Conservation (phyloP, 176 grass and related monocot species). For the Juncus inflexus region DNA sequence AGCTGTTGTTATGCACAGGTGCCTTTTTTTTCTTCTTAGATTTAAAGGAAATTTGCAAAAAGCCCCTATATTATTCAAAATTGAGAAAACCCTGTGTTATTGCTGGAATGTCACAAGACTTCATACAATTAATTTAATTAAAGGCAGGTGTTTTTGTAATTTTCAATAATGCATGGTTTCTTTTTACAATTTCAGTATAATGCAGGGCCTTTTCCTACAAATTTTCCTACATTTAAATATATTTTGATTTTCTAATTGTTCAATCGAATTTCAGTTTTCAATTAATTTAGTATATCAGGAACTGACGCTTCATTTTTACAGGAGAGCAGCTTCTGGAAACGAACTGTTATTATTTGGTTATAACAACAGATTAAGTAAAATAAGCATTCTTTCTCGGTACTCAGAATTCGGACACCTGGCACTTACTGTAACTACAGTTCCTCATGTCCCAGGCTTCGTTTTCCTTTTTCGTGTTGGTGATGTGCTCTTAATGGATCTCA, state of each 20-base stretch:
- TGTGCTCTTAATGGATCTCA: conserved; percentile 83
- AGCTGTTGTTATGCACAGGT: conserved; percentile 82
- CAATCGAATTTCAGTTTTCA: neutral
- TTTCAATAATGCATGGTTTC: neutral
- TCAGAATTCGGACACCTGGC: conserved; percentile 70
- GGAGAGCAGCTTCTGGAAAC: conserved; percentile 66
- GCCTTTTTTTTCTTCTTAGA: conserved; percentile 6
- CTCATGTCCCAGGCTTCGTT: conserved; percentile 78
- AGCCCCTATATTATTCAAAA: too few relatives aligned
- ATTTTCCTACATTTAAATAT: neutral
- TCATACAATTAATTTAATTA: neutral
- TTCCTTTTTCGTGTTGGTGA: conserved; percentile 86
- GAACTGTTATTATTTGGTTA: conserved; percentile 74
- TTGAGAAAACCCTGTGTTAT: too few relatives aligned
- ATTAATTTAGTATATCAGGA: conserved; percentile 1
- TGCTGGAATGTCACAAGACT: too few relatives aligned
- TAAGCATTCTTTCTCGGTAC: conserved; percentile 59
- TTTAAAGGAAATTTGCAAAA: too few relatives aligned
- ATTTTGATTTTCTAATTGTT: conserved; percentile 20
- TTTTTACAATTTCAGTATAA: too few relatives aligned
- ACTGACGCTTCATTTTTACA: conserved; percentile 1
- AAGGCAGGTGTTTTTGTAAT: neutral
- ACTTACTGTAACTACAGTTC: conserved; percentile 70
- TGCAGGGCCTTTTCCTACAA: neutral
- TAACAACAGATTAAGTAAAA: conserved; percentile 32